Conservation (phyloP, 192 early-diverging fungal species). For the Coemansia sp. region DNA sequence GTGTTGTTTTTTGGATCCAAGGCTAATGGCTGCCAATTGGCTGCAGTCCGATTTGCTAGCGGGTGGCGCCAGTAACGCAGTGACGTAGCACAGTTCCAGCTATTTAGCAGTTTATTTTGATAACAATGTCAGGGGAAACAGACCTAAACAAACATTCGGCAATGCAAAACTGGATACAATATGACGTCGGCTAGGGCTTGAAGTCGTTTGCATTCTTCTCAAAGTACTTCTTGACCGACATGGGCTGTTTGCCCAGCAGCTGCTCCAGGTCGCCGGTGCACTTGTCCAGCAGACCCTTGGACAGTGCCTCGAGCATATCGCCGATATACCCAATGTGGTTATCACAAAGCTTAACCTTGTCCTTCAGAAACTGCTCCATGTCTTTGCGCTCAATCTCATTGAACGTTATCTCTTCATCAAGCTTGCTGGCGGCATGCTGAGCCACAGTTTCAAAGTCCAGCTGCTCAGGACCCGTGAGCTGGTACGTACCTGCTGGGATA, state of each 20-base stretch:
- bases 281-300: slow-evolving; percentile 22
- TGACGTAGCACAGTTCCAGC: neutral
- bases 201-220: slow-evolving; percentile 47
- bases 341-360: slow-evolving; percentile 16
- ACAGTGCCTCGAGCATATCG: slow-evolving; percentile 36
- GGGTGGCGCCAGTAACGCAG: neutral
- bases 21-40: neutral
- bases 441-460: slow-evolving; percentile 23
- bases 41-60: neutral
- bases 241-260: slow-evolving; percentile 40
- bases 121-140: too few species aligned
- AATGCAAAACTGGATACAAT: neutral
- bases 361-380: slow-evolving; percentile 29
- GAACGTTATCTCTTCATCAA: slow-evolving; percentile 32
- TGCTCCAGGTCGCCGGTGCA: slow-evolving; percentile 29
- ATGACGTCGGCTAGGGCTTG: slow-evolving; percentile 17
- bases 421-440: slow-evolving; percentile 17
- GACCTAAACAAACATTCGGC: neutral
- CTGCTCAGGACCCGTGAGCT: slow-evolving; percentile 36
- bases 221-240: slow-evolving; percentile 32
- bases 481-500: slow-evolving; percentile 36
- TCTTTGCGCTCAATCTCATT: slow-evolving; percentile 30
- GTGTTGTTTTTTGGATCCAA: neutral
- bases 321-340: slow-evolving; percentile 30
- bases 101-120: neutral